A percentile compares a stretch with the other conserved stretches of the same genome.
These are phyloP conservation scores for Populus hybrid DNA, from an alignment of 441 rosid species.

Conservation along the genomic window DNA sequence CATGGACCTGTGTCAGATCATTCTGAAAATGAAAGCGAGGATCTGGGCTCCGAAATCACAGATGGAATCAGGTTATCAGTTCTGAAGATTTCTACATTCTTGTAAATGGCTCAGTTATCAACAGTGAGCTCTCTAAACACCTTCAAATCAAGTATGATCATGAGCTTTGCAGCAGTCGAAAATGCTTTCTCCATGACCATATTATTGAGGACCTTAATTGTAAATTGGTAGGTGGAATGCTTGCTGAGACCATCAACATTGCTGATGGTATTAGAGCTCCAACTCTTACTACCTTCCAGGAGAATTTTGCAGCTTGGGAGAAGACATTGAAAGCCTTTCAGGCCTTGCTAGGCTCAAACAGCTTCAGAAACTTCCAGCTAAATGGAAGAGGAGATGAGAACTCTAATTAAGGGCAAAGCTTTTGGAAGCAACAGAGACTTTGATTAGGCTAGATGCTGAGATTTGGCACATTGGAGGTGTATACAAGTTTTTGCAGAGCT, in stretches of 20 bases:
- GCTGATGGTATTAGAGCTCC: constrained; percentile 41
- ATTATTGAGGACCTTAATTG: too few species aligned
- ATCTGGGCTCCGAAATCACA: constrained; percentile 14
- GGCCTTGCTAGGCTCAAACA: constrained; percentile 19
- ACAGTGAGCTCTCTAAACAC: constrained; percentile 31
- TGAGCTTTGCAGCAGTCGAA: constrained; percentile 37
- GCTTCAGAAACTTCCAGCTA: constrained; percentile 21
- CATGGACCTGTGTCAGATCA: constrained; percentile 6
- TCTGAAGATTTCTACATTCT: constrained; percentile 31
- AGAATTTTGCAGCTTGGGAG: neutral
- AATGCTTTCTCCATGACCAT: too few species aligned
- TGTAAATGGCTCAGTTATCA: constrained; percentile 31
- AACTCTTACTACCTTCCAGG: constrained; percentile 17
- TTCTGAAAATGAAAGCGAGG: constrained; percentile 18
- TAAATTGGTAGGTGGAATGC: constrained; percentile 15
- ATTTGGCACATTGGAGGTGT: constrained; percentile 5
- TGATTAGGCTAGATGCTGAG: constrained; percentile 22
- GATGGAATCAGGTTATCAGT: constrained; percentile 32
- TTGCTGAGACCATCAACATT: constrained; percentile 40
- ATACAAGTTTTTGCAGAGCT: neutral
- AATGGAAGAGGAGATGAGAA: constrained; percentile 21
- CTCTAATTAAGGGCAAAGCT: constrained; percentile 21
- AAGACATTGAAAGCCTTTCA: constrained; percentile 31
- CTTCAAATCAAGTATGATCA: constrained; percentile 30
- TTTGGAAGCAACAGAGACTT: constrained; percentile 14